These are phyloP conservation scores for Lentinula lateritia DNA, from an alignment of 768 basidiomycete species.

Conservation along the genomic window DNA sequence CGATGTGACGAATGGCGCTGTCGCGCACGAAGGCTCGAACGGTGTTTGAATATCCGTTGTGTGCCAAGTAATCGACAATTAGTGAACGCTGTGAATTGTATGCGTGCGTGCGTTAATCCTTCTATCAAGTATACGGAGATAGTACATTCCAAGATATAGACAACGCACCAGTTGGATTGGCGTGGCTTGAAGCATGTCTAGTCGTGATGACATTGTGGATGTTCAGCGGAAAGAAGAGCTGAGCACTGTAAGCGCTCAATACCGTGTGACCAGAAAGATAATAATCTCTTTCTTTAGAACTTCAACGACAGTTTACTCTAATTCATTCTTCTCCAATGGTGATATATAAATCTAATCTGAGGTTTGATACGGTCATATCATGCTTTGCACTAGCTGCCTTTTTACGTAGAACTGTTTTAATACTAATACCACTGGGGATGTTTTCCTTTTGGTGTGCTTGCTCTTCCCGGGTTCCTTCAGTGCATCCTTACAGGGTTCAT, in stretches of 20 bases:
- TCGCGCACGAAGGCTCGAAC: slow-evolving; percentile 64
- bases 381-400: too few relatives aligned
- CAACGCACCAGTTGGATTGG: neutral
- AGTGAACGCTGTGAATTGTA: slow-evolving; percentile 45
- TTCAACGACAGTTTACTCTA: too few relatives aligned
- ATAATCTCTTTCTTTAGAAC: too few relatives aligned
- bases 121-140: too few relatives aligned
- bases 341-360: neutral
- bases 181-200: neutral
- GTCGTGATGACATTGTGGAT: neutral
- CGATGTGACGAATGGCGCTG: slow-evolving; percentile 54
- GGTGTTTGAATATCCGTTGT: slow-evolving; percentile 67
- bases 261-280: neutral
- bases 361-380: neutral
- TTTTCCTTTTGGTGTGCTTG: neutral
- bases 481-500: neutral
- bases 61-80: slow-evolving; percentile 73
- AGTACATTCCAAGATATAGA: neutral
- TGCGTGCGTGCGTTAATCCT: neutral
- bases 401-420: neutral
- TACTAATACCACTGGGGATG: neutral
- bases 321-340: neutral
- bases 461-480: neutral
- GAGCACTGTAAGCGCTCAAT: neutral
- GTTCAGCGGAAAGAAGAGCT: neutral